Percentiles rank a stretch among this genome's conserved stretches.
Conservation (phyloP, 1,284 basidiomycete genomes). For the Volvariella volvacea region DNA sequence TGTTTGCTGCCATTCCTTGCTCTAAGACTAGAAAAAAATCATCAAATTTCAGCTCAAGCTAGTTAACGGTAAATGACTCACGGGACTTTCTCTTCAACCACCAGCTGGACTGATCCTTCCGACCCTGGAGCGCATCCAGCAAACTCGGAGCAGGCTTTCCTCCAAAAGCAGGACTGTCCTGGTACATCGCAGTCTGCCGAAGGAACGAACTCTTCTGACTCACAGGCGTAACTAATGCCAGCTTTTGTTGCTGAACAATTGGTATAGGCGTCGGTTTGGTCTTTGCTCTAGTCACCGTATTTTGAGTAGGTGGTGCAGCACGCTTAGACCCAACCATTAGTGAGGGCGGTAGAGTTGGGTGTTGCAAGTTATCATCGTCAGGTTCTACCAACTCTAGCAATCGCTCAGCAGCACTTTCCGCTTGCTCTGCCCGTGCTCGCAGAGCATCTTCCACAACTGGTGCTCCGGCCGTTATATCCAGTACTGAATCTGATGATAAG, state of each 20-base stretch:
- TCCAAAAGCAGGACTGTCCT: constrained; percentile 62
- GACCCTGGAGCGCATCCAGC: constrained; percentile 56
- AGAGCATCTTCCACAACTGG: constrained; percentile 72
- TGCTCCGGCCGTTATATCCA: constrained; percentile 33
- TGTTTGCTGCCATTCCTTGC: background rate
- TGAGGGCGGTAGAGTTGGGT: constrained; percentile 50
- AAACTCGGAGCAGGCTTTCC: constrained; percentile 43
- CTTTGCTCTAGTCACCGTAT: constrained; percentile 23
- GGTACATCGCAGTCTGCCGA: constrained; percentile 70
- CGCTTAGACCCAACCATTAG: constrained; percentile 38
- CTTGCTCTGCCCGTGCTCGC: constrained; percentile 80
- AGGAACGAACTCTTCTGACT: constrained; percentile 42
- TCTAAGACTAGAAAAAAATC: constrained; percentile 10
- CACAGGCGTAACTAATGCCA: constrained; percentile 60
- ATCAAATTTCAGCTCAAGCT: background rate
- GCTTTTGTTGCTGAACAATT: constrained; percentile 15
- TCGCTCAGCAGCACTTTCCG: constrained; percentile 79
- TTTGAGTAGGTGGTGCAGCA: constrained; percentile 26
- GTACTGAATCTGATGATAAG: constrained; percentile 46
- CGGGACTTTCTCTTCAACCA: constrained; percentile 67
- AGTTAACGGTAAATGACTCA: constrained; percentile 28
- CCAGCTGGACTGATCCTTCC: constrained; percentile 66
- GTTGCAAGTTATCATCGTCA: constrained; percentile 49
- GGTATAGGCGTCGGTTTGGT: constrained; percentile 26
- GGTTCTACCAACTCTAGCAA: constrained; percentile 75